A percentile compares a stretch with the other conserved stretches of the same genome.
These are phyloP conservation scores for Spizellomyces punctatus DNA, from an alignment of 192 early-diverging fungal genomes.

Conservation along the genomic window DNA sequence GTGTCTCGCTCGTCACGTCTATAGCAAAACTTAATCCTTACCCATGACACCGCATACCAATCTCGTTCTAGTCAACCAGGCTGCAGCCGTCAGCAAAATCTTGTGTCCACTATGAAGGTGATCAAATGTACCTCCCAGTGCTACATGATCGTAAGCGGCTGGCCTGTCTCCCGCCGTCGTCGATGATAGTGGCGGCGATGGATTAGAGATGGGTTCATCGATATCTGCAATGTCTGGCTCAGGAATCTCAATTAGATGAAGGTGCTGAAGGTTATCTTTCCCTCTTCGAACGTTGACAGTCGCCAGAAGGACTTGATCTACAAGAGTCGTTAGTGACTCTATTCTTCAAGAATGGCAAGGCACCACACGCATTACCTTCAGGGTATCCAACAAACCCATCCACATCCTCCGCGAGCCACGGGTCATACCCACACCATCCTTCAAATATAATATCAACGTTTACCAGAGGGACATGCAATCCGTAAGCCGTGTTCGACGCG, in stretches of 20 bases:
- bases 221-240: neutral
- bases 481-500: constrained; percentile 49
- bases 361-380: constrained; percentile 32
- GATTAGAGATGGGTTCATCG: neutral
- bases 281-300: constrained; percentile 18
- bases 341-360: neutral
- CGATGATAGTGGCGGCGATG: neutral
- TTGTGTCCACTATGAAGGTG: constrained; percentile 95
- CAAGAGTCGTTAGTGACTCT: neutral
- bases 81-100: constrained; percentile 83
- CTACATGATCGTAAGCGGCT: constrained; percentile 54
- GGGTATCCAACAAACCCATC: constrained; percentile 45
- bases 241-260: constrained; percentile 2
- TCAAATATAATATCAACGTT: constrained; percentile 62
- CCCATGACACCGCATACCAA: constrained; percentile 77
- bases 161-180: neutral
- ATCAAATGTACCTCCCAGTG: constrained; percentile 95
- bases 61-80: constrained; percentile 63
- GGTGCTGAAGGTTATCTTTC: constrained; percentile 14
- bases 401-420: constrained; percentile 36
- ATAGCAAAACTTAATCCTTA: constrained; percentile 25
- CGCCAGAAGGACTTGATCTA: constrained; percentile 25
- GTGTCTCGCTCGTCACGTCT: too few relatives aligned
- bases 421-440: constrained; percentile 62
- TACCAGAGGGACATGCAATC: constrained; percentile 44